Conservation (phyloP, 495 filamentous ascomycete genomes). For the Immersiella caudata region DNA sequence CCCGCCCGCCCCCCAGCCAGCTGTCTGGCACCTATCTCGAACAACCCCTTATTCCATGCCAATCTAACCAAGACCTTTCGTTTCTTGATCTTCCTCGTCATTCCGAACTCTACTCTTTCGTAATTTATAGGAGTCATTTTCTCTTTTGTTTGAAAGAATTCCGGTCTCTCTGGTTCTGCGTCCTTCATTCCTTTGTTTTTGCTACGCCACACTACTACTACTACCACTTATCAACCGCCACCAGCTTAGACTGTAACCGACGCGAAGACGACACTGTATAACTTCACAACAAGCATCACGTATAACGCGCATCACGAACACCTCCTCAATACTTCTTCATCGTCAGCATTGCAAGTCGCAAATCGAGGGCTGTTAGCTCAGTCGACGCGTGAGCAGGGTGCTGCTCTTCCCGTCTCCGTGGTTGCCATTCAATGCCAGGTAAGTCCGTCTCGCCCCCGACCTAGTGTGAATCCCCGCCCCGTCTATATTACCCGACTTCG, state of each 20-base stretch:
- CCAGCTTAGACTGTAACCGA: background rate
- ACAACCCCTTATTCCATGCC: background rate
- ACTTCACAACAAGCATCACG: background rate
- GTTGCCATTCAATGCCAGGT: slow-evolving; percentile 52
- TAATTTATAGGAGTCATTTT: background rate
- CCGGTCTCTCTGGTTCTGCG: background rate
- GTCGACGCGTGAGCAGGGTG: slow-evolving; percentile 40
- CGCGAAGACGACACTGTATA: slow-evolving; percentile 1
- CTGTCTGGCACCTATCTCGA: slow-evolving; percentile 1
- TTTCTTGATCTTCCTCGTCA: background rate
- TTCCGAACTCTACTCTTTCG: background rate
- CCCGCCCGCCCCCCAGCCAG: background rate
- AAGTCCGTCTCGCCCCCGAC: slow-evolving; percentile 27
- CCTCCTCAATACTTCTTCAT: slow-evolving; percentile 13
- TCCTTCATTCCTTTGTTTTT: background rate
- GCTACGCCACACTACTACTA: background rate
- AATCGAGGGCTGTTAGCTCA: background rate
- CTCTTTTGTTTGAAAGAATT: background rate
- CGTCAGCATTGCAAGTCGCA: background rate
- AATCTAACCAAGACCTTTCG: background rate
- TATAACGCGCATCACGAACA: background rate
- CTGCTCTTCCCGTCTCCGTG: slow-evolving; percentile 34
- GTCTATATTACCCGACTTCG: background rate
- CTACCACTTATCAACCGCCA: background rate
- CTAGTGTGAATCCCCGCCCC: background rate